phyloP scores from a whole-genome alignment of 768 basidiomycete genomes.

The Hericium rajendrae region DNA sequence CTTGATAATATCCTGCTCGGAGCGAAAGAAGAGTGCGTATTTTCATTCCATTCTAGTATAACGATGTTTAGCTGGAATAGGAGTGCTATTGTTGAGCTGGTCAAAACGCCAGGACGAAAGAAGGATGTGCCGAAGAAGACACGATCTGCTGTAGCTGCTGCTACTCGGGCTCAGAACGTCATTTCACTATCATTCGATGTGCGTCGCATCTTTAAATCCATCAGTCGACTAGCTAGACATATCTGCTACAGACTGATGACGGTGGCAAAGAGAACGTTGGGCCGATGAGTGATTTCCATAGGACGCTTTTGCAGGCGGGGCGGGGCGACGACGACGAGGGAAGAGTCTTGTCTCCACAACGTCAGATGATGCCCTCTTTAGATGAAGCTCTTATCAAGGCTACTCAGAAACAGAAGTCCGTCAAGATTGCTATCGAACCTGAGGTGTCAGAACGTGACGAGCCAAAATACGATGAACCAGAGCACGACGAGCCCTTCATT shows the following conservation, averaged over 20 bases:
- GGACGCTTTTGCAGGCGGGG: conserved; percentile 25
- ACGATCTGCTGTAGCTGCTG: conserved; percentile 29
- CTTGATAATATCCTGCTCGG: conserved; percentile 61
- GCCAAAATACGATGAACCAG: background rate
- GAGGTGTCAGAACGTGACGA: background rate
- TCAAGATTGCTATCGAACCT: background rate
- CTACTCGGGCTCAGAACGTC: conserved; percentile 36
- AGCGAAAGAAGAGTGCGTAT: conserved; percentile 53
- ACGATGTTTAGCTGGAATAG: background rate
- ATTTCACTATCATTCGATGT: conserved; percentile 40
- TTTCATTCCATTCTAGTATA: background rate
- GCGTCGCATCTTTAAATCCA: conserved; percentile 2
- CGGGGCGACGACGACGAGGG: background rate
- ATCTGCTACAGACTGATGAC: conserved; percentile 11
- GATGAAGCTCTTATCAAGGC: background rate
- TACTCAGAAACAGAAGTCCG: background rate
- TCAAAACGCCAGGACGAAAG: conserved; percentile 77
- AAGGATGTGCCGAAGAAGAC: conserved; percentile 44
- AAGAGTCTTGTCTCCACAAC: background rate
- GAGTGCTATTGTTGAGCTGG: conserved; percentile 68
- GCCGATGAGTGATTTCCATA: conserved; percentile 39
- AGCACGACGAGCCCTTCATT: background rate
- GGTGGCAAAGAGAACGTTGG: conserved; percentile 29
- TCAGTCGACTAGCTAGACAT: background rate
- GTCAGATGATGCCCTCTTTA: background rate